phyloP scores from a whole-genome alignment of 2,329 filamentous ascomycete genomes.

The Chaetomium globosum region DNA sequence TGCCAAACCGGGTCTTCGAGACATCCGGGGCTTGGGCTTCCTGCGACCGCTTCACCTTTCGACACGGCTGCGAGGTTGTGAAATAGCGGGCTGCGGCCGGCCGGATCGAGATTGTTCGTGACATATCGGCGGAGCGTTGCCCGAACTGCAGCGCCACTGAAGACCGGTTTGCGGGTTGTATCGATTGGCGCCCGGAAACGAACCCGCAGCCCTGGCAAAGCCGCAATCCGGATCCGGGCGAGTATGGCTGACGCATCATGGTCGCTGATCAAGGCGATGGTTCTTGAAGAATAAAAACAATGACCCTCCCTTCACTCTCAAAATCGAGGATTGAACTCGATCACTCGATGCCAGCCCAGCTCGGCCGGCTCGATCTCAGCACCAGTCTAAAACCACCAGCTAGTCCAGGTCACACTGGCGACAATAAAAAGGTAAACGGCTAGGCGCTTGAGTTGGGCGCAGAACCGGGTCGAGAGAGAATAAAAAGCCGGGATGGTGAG shows the following conservation, averaged over 20 bases:
- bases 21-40: slow-evolving; percentile 17
- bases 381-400: not conserved
- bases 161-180: slow-evolving; percentile 34
- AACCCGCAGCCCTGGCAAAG: slow-evolving; percentile 40
- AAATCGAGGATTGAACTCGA: not conserved
- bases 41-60: slow-evolving; percentile 29
- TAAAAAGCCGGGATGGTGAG: not conserved
- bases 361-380: not conserved
- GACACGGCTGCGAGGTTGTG: slow-evolving; percentile 30
- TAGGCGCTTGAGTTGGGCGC: not conserved
- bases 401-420: not conserved
- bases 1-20: slow-evolving; percentile 28
- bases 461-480: not conserved
- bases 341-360: not conserved
- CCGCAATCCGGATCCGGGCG: slow-evolving; percentile 24
- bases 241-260: slow-evolving; percentile 33
- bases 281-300: not conserved
- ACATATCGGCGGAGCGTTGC: slow-evolving; percentile 23
- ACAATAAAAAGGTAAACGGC: not conserved
- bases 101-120: slow-evolving; percentile 22
- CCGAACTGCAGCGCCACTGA: slow-evolving; percentile 33
- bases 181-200: slow-evolving; percentile 35
- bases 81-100: slow-evolving; percentile 30
- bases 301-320: not conserved
- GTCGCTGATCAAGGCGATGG: not conserved